phyloP scores from a whole-genome alignment of 2,329 filamentous ascomycete genomes.

The Diplocarpon mali region DNA sequence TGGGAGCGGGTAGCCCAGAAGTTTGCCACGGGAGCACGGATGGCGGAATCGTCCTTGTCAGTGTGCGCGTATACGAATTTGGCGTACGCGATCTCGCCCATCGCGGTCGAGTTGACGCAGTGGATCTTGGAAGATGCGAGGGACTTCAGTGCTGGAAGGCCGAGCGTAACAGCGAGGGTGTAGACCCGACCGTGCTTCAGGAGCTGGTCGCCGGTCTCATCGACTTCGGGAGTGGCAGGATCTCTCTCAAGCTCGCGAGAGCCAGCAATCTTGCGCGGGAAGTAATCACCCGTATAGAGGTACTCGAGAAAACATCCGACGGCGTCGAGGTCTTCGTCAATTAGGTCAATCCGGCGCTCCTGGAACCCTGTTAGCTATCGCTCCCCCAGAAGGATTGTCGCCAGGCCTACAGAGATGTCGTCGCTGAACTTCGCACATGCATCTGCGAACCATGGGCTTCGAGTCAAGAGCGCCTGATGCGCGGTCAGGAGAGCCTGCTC shows the following conservation, averaged over 20 bases:
- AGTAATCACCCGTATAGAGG: slow-evolving; percentile 80
- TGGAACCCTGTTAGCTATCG: slow-evolving; percentile 17
- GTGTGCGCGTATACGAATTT: slow-evolving; percentile 82
- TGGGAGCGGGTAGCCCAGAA: slow-evolving; percentile 82
- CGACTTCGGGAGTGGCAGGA: slow-evolving; percentile 50
- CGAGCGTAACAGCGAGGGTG: slow-evolving; percentile 74
- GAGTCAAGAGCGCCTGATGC: slow-evolving; percentile 64
- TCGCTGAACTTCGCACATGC: slow-evolving; percentile 50
- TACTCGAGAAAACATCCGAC: slow-evolving; percentile 73
- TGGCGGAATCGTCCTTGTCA: slow-evolving; percentile 52
- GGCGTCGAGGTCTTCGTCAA: slow-evolving; percentile 57
- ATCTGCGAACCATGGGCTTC: slow-evolving; percentile 65
- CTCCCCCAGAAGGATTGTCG: not conserved
- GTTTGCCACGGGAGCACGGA: slow-evolving; percentile 74
- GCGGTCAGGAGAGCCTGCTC: slow-evolving; percentile 56
- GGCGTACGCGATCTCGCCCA: slow-evolving; percentile 85
- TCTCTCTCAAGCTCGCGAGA: slow-evolving; percentile 61
- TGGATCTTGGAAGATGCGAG: slow-evolving; percentile 86
- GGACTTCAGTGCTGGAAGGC: slow-evolving; percentile 54
- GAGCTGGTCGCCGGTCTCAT: slow-evolving; percentile 71
- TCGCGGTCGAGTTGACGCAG: slow-evolving; percentile 75
- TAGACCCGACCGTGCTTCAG: slow-evolving; percentile 85
- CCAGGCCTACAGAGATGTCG: slow-evolving; percentile 44
- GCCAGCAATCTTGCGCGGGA: slow-evolving; percentile 55
- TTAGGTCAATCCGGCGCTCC: slow-evolving; percentile 59